These are phyloP conservation scores for Beta lomatogona DNA, from an alignment of 179 eudicot species.

Conservation along the genomic window DNA sequence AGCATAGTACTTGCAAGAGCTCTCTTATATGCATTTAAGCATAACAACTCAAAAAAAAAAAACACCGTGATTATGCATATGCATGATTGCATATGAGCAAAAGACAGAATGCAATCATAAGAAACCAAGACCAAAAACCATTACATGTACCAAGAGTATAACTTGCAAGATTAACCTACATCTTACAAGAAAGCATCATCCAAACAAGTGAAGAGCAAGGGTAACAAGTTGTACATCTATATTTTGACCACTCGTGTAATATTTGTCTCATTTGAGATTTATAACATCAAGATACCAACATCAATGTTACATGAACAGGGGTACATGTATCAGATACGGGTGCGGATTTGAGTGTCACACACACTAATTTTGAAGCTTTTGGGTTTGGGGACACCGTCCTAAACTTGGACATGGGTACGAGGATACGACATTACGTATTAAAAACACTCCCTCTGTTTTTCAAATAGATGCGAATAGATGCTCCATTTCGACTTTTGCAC, in stretches of 20 bases:
- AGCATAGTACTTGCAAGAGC: background rate
- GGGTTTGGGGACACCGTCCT: too few relatives aligned
- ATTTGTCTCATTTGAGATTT: background rate
- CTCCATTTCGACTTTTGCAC: too few relatives aligned
- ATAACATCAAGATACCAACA: background rate
- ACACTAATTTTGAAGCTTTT: too few relatives aligned
- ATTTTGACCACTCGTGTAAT: background rate
- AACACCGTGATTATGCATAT: background rate
- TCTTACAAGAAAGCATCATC: background rate
- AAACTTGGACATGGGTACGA: too few relatives aligned
- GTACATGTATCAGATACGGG: too few relatives aligned
- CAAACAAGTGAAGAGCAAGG: background rate
- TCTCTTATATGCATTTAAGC: background rate
- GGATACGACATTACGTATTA: too few relatives aligned
- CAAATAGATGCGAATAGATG: too few relatives aligned
- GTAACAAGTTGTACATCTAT: background rate
- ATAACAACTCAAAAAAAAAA: background rate
- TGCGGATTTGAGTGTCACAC: too few relatives aligned
- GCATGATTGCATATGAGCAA: background rate
- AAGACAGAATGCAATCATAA: constrained; percentile 4
- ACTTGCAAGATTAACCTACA: constrained; percentile 13
- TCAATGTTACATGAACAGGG: background rate
- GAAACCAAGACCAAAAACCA: constrained; percentile 9
- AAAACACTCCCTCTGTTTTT: too few relatives aligned
- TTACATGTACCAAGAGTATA: background rate